phyloP scores from a whole-genome alignment of 2,329 filamentous ascomycete species.

The Neonectria ditissima region DNA sequence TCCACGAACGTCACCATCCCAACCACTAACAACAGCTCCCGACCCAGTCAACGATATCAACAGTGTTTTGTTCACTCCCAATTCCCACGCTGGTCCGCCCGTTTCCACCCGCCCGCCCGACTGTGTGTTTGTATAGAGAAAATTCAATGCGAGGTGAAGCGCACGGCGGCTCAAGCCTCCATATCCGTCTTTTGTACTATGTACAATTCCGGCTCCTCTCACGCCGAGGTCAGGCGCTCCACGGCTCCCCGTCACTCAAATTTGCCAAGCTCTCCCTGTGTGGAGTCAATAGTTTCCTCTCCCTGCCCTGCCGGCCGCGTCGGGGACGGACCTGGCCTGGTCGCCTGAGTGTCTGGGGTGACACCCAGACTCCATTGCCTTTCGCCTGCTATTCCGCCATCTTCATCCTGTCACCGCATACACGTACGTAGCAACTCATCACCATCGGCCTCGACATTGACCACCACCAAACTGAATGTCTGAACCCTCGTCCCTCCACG shows the following conservation, averaged over 20 bases:
- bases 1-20: conserved; percentile 22
- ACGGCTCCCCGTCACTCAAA: conserved; percentile 29
- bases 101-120: neutral
- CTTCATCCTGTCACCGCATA: conserved; percentile 12
- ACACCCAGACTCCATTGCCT: neutral
- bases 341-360: neutral
- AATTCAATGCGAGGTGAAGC: conserved; percentile 1
- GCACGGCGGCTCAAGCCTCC: neutral
- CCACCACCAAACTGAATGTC: conserved; percentile 13
- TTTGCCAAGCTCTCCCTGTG: conserved; percentile 27
- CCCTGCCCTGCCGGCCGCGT: conserved; percentile 8
- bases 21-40: conserved; percentile 10
- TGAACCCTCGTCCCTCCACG: conserved; percentile 12
- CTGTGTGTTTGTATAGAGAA: too few species aligned
- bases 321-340: neutral
- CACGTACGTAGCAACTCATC: neutral
- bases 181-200: neutral
- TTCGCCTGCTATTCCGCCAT: neutral
- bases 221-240: conserved; percentile 20
- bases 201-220: conserved; percentile 5
- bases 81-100: conserved; percentile 6
- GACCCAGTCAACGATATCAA: conserved; percentile 5
- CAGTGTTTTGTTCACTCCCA: neutral
- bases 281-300: conserved; percentile 19
- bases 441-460: conserved; percentile 2